Conservation (phyloP, 2,329 filamentous ascomycete species). For the Alternaria rosae region DNA sequence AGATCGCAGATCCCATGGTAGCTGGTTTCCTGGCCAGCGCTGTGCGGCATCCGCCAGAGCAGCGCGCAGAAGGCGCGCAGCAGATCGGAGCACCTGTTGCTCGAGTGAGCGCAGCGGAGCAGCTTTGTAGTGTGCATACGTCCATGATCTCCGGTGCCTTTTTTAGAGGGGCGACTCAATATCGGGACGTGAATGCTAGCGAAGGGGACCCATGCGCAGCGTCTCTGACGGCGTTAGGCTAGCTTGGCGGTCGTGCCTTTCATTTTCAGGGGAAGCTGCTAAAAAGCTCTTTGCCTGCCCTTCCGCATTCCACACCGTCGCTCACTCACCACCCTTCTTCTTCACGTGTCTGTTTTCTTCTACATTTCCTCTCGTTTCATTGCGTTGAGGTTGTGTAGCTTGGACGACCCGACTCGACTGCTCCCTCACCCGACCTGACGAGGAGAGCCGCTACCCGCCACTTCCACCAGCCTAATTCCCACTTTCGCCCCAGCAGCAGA, state of each 20-base stretch:
- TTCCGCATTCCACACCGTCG: slow-evolving; percentile 41
- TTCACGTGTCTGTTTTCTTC: slow-evolving; percentile 28
- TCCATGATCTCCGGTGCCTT: slow-evolving; percentile 11
- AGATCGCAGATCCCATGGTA: slow-evolving; percentile 8
- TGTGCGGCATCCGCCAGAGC: slow-evolving; percentile 13
- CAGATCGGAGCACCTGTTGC: slow-evolving; percentile 1
- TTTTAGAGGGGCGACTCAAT: slow-evolving; percentile 32
- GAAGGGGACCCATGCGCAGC: slow-evolving; percentile 34
- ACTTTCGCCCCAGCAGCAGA: slow-evolving; percentile 15
- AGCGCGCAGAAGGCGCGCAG: not conserved
- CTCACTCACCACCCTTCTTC: slow-evolving; percentile 33
- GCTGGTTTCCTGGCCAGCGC: slow-evolving; percentile 19
- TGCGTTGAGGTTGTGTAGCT: slow-evolving; percentile 27
- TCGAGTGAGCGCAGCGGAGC: slow-evolving; percentile 1
- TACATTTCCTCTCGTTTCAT: slow-evolving; percentile 43
- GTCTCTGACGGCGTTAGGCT: slow-evolving; percentile 32
- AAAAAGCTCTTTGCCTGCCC: slow-evolving; percentile 42
- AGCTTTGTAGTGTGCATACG: slow-evolving; percentile 7
- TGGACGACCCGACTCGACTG: slow-evolving; percentile 10
- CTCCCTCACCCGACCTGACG: slow-evolving; percentile 28
- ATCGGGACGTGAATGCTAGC: slow-evolving; percentile 28
- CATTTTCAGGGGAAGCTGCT: slow-evolving; percentile 43
- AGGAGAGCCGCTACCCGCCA: slow-evolving; percentile 28
- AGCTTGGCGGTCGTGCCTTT: slow-evolving; percentile 35
- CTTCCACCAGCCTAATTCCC: slow-evolving; percentile 6